phyloP scores from a whole-genome alignment of 495 filamentous ascomycete genomes.

The Letharia lupina region DNA sequence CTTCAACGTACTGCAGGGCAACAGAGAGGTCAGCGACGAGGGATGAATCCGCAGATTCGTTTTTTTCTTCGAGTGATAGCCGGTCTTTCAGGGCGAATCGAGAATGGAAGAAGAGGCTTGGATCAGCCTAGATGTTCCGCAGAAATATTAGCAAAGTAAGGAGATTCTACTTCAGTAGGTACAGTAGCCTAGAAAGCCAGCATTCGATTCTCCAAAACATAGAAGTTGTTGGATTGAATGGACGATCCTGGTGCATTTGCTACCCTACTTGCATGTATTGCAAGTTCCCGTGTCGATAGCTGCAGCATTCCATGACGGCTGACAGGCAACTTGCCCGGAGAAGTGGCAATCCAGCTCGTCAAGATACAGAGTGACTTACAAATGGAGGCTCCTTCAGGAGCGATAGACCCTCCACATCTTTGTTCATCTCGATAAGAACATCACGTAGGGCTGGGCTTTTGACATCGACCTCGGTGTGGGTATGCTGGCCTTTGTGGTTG shows the following conservation, averaged over 20 bases:
- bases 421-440: constrained; percentile 18
- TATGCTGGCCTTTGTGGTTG: constrained; percentile 22
- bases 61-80: constrained; percentile 18
- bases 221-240: not conserved
- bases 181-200: not conserved
- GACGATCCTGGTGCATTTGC: not conserved
- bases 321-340: not conserved
- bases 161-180: not conserved
- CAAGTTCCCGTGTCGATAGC: not conserved
- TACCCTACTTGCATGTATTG: not conserved
- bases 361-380: constrained; percentile 5
- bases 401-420: constrained; percentile 22
- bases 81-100: constrained; percentile 15
- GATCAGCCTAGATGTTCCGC: constrained; percentile 16
- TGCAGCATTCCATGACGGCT: not conserved
- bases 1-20: constrained; percentile 19
- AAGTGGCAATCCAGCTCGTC: not conserved
- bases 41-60: constrained; percentile 7
- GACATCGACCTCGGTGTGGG: constrained; percentile 25
- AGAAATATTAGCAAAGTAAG: not conserved
- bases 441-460: constrained; percentile 17
- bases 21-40: constrained; percentile 19
- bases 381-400: constrained; percentile 25
- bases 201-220: not conserved
- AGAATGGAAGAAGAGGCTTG: constrained; percentile 23